Base-by-base conservation (phyloP, 75 land plant genomes). In the Sequoiadendron giganteum region DNA sequence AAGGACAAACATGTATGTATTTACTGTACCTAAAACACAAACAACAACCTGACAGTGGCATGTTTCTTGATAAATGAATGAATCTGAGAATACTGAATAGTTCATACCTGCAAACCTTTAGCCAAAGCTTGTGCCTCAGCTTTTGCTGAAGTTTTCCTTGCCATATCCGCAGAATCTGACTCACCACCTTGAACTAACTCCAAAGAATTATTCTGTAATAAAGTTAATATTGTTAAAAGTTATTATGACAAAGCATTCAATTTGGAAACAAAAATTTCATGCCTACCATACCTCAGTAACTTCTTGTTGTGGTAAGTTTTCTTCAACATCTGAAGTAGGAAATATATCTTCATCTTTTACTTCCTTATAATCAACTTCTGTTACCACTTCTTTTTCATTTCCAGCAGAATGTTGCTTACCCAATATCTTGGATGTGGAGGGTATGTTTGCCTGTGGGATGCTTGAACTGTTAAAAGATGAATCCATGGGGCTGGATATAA, bases 51-150 rank as follows among this genome's bases (percentile, higher is more conserved):
- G 14, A 81, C n/a, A 82, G 84, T 58, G 40, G n/a, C 36, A 58
- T 32, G 68, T 42, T 77, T 43, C 30, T 76, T 9, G 40, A 10
- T 15, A 86, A 25, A 65, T 19, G n/a, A 70, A 47, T 25, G 15
- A 30, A 39, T 45, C 16, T n/a, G 28, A 34, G 30, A 15, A 15
- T 81, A 45, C n/a, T 65, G 28, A 65, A 19, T 39, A 85, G 34
- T 52, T 85, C 30, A 49, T 49, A 96, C 98, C 96, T 96, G 98
- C 83, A 96, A 91, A 47, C 97, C 98, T 38, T 93, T 90, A 21
- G 90, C 87, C 78, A 93, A 86, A n/a, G 98, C 98, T 88, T 96
- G 95, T 76, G 75, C 93, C 85, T 96, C 96, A 78, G 98, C 98
- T 45, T 86, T 88, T 84, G 95, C 94, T 8, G 92, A 91, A 89